Evolutionary conservation across 768 basidiomycete species (phyloP).

Genomic region (Kwoniella pini): DNA sequence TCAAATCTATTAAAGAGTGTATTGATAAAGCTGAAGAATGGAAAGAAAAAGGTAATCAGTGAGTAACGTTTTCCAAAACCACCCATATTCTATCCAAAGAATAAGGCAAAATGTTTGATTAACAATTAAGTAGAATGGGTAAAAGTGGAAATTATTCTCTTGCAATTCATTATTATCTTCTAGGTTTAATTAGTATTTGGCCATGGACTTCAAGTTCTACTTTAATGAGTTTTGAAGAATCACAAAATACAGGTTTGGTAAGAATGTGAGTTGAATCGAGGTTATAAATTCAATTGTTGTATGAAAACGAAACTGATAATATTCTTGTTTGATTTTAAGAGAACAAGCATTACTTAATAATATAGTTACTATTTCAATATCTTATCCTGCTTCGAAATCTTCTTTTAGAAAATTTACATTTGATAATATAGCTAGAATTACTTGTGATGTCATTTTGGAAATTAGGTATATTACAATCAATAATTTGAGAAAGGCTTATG

Average conservation of each 20-base stretch:
- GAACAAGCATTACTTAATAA: slow-evolving; percentile 12
- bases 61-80: not conserved
- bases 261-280: slow-evolving; percentile 6
- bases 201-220: slow-evolving; percentile 2
- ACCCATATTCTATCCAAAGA: too few relatives aligned
- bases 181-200: not conserved
- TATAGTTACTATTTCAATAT: slow-evolving; percentile 4
- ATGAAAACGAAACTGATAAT: not conserved
- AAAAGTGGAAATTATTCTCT: not conserved
- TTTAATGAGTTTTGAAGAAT: not conserved
- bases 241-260: not conserved
- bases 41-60: slow-evolving; percentile 9
- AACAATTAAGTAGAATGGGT: not conserved
- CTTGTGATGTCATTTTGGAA: slow-evolving; percentile 2
- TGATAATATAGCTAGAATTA: slow-evolving; percentile 4
- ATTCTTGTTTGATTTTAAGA: not conserved
- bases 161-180: slow-evolving; percentile 3
- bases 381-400: slow-evolving; percentile 3
- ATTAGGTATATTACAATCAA: slow-evolving; percentile 3
- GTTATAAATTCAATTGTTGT: too few relatives aligned
- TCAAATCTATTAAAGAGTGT: not conserved
- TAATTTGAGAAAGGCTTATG: slow-evolving; percentile 4
- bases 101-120: too few relatives aligned
- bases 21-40: slow-evolving; percentile 1
- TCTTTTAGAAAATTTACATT: not conserved